Conservation (phyloP, 202 grass and related monocot genomes). For the Panicum virgatum region DNA sequence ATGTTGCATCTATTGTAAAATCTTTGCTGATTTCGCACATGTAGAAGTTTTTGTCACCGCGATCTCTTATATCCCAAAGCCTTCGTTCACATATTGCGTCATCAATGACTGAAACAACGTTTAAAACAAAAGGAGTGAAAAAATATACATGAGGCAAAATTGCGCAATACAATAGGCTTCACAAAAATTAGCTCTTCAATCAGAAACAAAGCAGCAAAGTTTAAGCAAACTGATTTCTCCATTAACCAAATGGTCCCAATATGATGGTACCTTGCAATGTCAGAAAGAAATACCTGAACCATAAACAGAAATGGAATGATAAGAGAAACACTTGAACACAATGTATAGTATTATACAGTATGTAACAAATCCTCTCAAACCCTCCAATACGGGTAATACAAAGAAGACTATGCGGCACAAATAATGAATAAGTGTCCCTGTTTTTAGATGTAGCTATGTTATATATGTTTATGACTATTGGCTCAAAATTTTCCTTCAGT, state of each 20-base stretch:
- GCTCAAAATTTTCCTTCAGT: neutral
- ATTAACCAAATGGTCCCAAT: constrained; percentile 10
- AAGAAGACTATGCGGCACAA: too few relatives aligned
- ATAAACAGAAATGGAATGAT: neutral
- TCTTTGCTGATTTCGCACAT: constrained; percentile 98
- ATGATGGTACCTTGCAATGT: neutral
- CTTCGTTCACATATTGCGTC: constrained; percentile 80
- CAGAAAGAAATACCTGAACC: neutral
- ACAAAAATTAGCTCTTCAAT: neutral
- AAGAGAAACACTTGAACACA: too few relatives aligned
- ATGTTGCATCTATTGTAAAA: constrained; percentile 92
- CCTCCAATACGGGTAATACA: too few relatives aligned
- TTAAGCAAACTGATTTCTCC: neutral
- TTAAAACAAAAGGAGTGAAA: neutral
- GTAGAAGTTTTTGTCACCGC: constrained; percentile 86
- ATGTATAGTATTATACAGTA: too few relatives aligned
- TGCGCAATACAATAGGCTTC: constrained; percentile 9
- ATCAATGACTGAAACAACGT: constrained; percentile 74
- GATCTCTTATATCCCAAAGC: constrained; percentile 78
- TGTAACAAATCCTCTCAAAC: too few relatives aligned
- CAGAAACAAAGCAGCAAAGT: neutral
- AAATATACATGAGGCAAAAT: constrained; percentile 19
- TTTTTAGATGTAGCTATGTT: neutral
- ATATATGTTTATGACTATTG: constrained; percentile 7
- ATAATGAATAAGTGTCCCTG: neutral